A percentile compares a stretch with the other conserved stretches of the same genome.
phyloP scores from a whole-genome alignment of 495 filamentous ascomycete species.

The Venustampulla echinocandica region DNA sequence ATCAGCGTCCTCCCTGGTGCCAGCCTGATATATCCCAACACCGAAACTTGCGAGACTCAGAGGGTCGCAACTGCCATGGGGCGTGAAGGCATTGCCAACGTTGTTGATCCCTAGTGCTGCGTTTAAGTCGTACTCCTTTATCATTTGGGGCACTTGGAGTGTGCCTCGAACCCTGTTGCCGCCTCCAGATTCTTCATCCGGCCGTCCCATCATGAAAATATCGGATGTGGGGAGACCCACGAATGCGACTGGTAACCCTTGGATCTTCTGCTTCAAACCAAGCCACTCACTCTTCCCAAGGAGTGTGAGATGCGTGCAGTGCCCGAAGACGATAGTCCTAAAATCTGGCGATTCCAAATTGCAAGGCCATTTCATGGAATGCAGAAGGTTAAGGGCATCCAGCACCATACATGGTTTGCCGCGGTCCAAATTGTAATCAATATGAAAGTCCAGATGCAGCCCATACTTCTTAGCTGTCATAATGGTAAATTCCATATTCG shows the following conservation, averaged over 20 bases:
- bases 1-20: slow-evolving; percentile 47
- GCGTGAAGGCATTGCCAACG: slow-evolving; percentile 71
- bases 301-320: slow-evolving; percentile 61
- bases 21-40: slow-evolving; percentile 62
- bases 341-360: slow-evolving; percentile 10
- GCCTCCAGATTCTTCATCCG: slow-evolving; percentile 23
- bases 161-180: slow-evolving; percentile 45
- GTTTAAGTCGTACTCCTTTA: slow-evolving; percentile 48
- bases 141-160: slow-evolving; percentile 54
- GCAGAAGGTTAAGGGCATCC: slow-evolving; percentile 43
- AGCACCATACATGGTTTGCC: slow-evolving; percentile 39
- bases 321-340: slow-evolving; percentile 56
- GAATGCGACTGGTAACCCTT: slow-evolving; percentile 53
- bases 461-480: slow-evolving; percentile 34
- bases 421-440: slow-evolving; percentile 59
- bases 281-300: slow-evolving; percentile 42
- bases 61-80: slow-evolving; percentile 64
- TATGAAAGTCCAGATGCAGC: slow-evolving; percentile 63
- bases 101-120: slow-evolving; percentile 66
- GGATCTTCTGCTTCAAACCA: slow-evolving; percentile 36
- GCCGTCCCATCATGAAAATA: slow-evolving; percentile 59
- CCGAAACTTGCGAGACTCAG: slow-evolving; percentile 52
- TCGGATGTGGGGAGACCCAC: slow-evolving; percentile 69
- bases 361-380: slow-evolving; percentile 37
- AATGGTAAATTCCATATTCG: slow-evolving; percentile 58